Evolutionary conservation across 192 early-diverging fungal species (phyloP).

Genomic region (Funneliformis mosseae): DNA sequence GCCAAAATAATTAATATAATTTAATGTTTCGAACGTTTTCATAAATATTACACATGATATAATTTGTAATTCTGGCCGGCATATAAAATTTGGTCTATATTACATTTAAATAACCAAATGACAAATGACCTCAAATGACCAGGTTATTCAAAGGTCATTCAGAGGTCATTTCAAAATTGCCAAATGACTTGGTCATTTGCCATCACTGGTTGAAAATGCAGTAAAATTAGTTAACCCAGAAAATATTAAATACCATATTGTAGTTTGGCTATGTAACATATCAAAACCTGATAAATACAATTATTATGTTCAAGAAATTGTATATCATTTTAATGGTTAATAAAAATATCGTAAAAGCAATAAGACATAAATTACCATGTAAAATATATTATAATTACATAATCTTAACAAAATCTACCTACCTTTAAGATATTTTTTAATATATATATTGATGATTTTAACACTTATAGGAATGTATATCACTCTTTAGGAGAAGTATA

Average conservation of each 20-base stretch:
- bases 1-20: no score
- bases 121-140: no score
- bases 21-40: no score
- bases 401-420: not conserved
- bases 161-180: no score
- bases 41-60: no score
- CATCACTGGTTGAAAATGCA: no score
- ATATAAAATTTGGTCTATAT: no score
- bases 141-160: no score
- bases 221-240: not conserved
- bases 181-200: no score
- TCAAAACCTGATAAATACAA: not conserved
- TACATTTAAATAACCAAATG: no score
- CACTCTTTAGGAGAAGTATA: not conserved
- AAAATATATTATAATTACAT: not conserved
- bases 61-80: no score
- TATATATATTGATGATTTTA: constrained; percentile 3
- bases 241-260: not conserved
- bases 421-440: not conserved
- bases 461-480: not conserved
- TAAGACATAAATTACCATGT: not conserved
- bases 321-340: not conserved
- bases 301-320: not conserved
- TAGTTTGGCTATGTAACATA: not conserved
- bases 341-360: not conserved